Evolutionary conservation across 352 stramenopile species (phyloP).

Genomic region (Phytophthora multivora): DNA sequence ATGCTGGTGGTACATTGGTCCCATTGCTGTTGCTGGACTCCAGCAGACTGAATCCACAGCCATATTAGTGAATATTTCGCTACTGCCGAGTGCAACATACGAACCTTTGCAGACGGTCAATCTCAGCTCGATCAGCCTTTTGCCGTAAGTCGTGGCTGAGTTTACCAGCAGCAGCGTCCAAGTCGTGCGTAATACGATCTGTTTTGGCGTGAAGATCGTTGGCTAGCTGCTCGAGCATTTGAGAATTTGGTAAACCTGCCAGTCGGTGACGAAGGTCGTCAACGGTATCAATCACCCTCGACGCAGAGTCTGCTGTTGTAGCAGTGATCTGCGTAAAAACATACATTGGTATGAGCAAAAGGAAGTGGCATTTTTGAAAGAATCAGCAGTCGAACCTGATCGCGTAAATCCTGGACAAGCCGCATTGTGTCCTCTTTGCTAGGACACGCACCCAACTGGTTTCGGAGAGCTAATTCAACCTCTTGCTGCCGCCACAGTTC

Average conservation of each 20-base stretch:
- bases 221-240: conserved; percentile 53
- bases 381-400: conserved; percentile 45
- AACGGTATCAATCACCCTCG: conserved; percentile 51
- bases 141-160: conserved; percentile 25
- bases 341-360: background rate
- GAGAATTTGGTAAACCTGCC: conserved; percentile 46
- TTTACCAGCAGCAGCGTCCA: conserved; percentile 24
- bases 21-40: conserved; percentile 23
- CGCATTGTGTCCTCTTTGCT: conserved; percentile 69
- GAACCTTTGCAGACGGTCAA: conserved; percentile 48
- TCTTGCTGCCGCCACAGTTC: conserved; percentile 52
- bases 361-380: background rate
- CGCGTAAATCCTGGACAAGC: conserved; percentile 53
- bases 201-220: conserved; percentile 45
- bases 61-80: background rate
- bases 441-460: conserved; percentile 50
- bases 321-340: conserved; percentile 40
- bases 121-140: conserved; percentile 62
- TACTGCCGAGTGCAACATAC: background rate
- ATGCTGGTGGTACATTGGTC: conserved; percentile 21
- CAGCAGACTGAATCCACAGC: conserved; percentile 25
- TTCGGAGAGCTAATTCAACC: conserved; percentile 47
- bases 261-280: conserved; percentile 56
- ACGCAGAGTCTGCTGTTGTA: conserved; percentile 43
- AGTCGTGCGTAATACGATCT: conserved; percentile 26